Base-by-base conservation (phyloP, 2,329 filamentous ascomycete genomes). In the Pezicula radicicola region DNA sequence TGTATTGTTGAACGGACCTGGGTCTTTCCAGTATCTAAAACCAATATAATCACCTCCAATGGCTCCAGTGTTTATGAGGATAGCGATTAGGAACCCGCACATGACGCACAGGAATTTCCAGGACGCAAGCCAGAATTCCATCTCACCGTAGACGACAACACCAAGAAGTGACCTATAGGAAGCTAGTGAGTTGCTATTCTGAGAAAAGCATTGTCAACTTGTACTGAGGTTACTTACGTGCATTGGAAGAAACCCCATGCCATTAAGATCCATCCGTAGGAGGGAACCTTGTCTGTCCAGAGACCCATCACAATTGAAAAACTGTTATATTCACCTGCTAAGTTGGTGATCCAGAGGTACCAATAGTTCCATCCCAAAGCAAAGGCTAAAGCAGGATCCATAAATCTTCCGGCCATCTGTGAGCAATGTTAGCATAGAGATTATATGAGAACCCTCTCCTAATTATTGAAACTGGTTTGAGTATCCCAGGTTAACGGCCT, bases 311-410 rank as follows among this genome's bases (percentile, higher is more conserved):
- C 93, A 25, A 94, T 81, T 3, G 88, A 87, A 1, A 89, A 90
- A 3, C 89, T 88, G 57, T 94, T 89, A 51, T 95, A 87, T 68
- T 95, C 91, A 44, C 94, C 76, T 0, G 91, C 90, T 36, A 95
- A 70, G 0, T 91, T 83, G 36, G 90, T 79, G 2, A 94, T 77
- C 91, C 91, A 95, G 2, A 73, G 58, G 51, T 73, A 75, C 68
- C 71, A 78, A 60, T 78, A 78, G 40, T 75, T 76, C 70, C 75
- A 77, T 4, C 74, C 75, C 0, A 79, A 64, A 9, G 71, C 73
- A 44, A 77, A 75, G 1, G 71, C 69, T 30, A 78, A 66, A 1
- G 73, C 71, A 42, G 74, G 71, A 43, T 78, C 76, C 25, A 79
- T 68, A 49, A 81, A 79, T 3, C 79, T 70, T 18, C 75, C 73